A percentile compares a stretch with the other conserved stretches of the same genome.
phyloP scores from a whole-genome alignment of 1,284 basidiomycete genomes.

The Taiwanofungus camphoratus region DNA sequence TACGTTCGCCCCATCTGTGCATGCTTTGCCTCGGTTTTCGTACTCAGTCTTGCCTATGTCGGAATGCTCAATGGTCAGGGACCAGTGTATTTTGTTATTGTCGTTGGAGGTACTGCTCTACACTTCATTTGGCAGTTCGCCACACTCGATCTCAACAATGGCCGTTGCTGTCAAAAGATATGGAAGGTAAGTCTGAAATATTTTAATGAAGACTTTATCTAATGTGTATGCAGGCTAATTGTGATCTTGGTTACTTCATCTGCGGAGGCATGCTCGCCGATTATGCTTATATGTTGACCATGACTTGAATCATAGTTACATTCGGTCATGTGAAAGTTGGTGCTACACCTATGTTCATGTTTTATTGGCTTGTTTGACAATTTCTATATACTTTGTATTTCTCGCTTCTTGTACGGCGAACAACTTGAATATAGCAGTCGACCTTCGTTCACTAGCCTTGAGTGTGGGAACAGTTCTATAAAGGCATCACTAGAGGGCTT shows the following conservation, averaged over 20 bases:
- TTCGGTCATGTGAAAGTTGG: too few species aligned
- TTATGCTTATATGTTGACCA: too few species aligned
- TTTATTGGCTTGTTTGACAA: too few species aligned
- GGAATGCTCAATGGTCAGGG: constrained; percentile 32
- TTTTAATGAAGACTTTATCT: background rate
- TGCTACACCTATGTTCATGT: too few species aligned
- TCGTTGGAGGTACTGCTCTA: constrained; percentile 34
- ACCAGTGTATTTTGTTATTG: constrained; percentile 35
- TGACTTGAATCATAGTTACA: too few species aligned
- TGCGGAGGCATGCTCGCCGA: constrained; percentile 8
- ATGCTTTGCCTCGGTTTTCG: constrained; percentile 37
- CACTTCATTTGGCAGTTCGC: constrained; percentile 44
- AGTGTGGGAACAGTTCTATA: too few species aligned
- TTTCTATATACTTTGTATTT: too few species aligned
- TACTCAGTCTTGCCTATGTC: constrained; percentile 31
- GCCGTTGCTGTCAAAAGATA: constrained; percentile 2
- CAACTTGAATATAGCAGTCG: too few species aligned
- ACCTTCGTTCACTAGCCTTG: too few species aligned
- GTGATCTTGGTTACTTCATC: constrained; percentile 9
- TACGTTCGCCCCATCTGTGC: constrained; percentile 38
- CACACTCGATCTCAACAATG: constrained; percentile 7
- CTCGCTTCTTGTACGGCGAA: too few species aligned
- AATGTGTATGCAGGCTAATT: constrained; percentile 4
- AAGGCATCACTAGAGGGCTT: too few species aligned
- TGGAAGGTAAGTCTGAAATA: constrained; percentile 5